Percentiles rank a stretch among this genome's conserved stretches.
Evolutionary conservation across 768 basidiomycete species (phyloP).

Genomic region (Dioszegia hungarica): DNA sequence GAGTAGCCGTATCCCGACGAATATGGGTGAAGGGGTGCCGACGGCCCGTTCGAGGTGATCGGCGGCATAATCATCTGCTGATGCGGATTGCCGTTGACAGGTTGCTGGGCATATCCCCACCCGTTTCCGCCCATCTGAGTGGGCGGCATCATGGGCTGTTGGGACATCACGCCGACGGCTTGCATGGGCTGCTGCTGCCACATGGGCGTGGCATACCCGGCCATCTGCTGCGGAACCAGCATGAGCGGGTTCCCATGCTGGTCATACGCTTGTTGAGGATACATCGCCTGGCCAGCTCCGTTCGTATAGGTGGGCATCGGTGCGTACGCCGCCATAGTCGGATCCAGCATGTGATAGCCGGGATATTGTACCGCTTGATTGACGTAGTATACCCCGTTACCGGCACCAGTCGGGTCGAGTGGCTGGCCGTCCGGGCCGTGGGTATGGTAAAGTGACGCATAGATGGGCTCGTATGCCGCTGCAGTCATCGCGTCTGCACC

Average conservation of each 20-base stretch:
- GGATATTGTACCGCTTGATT: background rate
- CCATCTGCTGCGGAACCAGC: slow-evolving; percentile 1
- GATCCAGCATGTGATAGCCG: background rate
- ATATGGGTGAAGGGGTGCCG: background rate
- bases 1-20: background rate
- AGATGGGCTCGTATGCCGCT: slow-evolving; percentile 20
- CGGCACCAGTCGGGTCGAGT: background rate
- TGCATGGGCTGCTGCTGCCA: background rate
- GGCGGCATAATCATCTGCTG: background rate
- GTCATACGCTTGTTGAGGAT: slow-evolving; percentile 1
- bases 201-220: slow-evolving; percentile 1
- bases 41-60: background rate
- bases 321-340: background rate
- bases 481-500: slow-evolving; percentile 3
- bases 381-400: background rate
- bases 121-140: background rate
- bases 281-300: background rate
- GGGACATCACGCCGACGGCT: background rate
- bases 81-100: no score
- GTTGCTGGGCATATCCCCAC: no score
- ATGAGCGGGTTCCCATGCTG: slow-evolving; percentile 7
- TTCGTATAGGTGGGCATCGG: background rate
- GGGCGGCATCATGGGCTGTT: background rate
- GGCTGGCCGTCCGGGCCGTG: slow-evolving; percentile 3
- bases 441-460: slow-evolving; percentile 30